Evolutionary conservation across 176 grass and related monocot species (phyloP).

Genomic region (Oryza glumipatula): DNA sequence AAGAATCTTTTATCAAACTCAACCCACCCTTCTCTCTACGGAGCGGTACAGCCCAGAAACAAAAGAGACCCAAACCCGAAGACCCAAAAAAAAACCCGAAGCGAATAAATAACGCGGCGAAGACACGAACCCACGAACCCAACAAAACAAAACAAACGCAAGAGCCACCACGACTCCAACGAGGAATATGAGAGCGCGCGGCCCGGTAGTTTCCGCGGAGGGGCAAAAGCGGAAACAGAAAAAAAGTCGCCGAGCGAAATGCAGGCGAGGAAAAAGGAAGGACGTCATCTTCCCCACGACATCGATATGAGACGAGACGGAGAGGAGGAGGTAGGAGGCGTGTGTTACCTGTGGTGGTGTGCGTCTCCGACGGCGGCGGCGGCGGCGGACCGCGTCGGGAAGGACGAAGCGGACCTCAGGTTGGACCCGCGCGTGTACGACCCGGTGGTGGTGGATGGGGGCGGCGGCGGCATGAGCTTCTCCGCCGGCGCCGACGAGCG

Average conservation of each 20-base stretch:
- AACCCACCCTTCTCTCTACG: background rate
- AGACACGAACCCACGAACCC: constrained; percentile 19
- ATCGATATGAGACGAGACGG: constrained; percentile 12
- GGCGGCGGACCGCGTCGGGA: constrained; percentile 31
- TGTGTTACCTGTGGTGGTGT: constrained; percentile 41
- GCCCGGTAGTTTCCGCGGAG: constrained; percentile 16
- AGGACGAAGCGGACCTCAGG: constrained; percentile 52
- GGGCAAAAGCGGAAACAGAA: constrained; percentile 46
- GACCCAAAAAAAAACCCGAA: background rate
- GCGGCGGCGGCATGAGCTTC: constrained; percentile 70
- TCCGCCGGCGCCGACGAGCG: constrained; percentile 57
- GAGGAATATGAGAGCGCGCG: background rate
- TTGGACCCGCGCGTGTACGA: constrained; percentile 66
- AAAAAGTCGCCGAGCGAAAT: constrained; percentile 32
- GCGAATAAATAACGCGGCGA: constrained; percentile 44
- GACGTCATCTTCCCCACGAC: background rate
- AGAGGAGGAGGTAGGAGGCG: background rate
- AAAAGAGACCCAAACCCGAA: constrained; percentile 30
- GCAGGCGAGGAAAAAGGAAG: background rate
- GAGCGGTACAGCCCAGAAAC: constrained; percentile 39
- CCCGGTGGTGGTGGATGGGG: constrained; percentile 26
- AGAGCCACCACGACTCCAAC: constrained; percentile 10
- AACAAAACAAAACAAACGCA: background rate
- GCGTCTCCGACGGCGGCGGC: constrained; percentile 31
- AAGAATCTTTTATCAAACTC: constrained; percentile 30